Percentiles rank a stretch among this genome's conserved stretches.
These are phyloP conservation scores for Reticulascus tulasneorum DNA, from an alignment of 2,329 filamentous ascomycete species.

Conservation along the genomic window DNA sequence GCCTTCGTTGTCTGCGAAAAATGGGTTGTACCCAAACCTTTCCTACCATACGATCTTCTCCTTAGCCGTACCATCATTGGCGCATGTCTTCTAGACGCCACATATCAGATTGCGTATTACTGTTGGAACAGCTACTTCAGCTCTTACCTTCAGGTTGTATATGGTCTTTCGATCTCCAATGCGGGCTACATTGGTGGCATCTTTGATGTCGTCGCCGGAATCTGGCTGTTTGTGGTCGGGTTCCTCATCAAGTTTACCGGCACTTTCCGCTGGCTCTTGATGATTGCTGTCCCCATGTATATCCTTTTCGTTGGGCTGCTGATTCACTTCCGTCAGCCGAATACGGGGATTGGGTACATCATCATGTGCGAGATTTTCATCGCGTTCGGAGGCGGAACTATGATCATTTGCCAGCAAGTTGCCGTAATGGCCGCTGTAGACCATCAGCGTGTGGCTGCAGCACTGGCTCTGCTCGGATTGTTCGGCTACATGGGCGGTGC, in stretches of 20 bases:
- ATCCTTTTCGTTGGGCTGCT: slow-evolving; percentile 23
- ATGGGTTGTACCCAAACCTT: slow-evolving; percentile 41
- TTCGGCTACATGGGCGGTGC: slow-evolving; percentile 26
- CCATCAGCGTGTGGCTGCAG: slow-evolving; percentile 27
- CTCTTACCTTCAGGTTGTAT: slow-evolving; percentile 36
- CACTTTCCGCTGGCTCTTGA: slow-evolving; percentile 26
- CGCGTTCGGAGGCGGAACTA: slow-evolving; percentile 31
- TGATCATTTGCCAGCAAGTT: slow-evolving; percentile 42
- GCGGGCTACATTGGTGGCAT: slow-evolving; percentile 27
- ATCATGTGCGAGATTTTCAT: slow-evolving; percentile 35
- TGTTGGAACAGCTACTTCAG: slow-evolving; percentile 26
- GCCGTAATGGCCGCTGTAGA: slow-evolving; percentile 27
- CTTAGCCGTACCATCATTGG: slow-evolving; percentile 20
- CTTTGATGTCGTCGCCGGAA: slow-evolving; percentile 31
- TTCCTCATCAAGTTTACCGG: slow-evolving; percentile 26
- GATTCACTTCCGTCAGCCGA: slow-evolving; percentile 30
- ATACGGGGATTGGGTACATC: slow-evolving; percentile 26
- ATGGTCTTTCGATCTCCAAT: slow-evolving; percentile 20
- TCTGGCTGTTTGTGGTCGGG: slow-evolving; percentile 35
- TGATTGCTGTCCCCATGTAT: slow-evolving; percentile 26
- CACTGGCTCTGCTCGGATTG: slow-evolving; percentile 26
- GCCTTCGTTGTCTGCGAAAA: slow-evolving; percentile 30
- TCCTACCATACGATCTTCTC: slow-evolving; percentile 40
- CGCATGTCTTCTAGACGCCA: slow-evolving; percentile 18
- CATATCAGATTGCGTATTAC: slow-evolving; percentile 17